These are phyloP conservation scores for Phylloporus scabripes DNA, from an alignment of 768 basidiomycete species.

Conservation along the genomic window DNA sequence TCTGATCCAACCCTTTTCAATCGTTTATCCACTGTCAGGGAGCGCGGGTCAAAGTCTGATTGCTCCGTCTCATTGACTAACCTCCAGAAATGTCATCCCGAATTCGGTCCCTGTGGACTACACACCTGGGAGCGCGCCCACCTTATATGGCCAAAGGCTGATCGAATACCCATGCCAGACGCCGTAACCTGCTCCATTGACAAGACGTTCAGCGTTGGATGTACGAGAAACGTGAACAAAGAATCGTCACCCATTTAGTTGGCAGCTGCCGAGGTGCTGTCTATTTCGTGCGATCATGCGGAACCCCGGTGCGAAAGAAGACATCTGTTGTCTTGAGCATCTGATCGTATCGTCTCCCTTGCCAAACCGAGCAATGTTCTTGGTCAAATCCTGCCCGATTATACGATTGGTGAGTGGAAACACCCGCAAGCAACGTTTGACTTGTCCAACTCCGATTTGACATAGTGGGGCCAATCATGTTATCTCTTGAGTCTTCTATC, in stretches of 20 bases:
- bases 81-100: background rate
- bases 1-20: slow-evolving; percentile 9
- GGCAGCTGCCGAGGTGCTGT: background rate
- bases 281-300: slow-evolving; percentile 8
- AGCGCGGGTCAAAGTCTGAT: background rate
- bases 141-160: slow-evolving; percentile 3
- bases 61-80: background rate
- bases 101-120: background rate
- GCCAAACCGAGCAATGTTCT: slow-evolving; percentile 6
- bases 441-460: background rate
- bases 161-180: slow-evolving; percentile 3
- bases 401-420: slow-evolving; percentile 4
- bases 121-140: slow-evolving; percentile 11
- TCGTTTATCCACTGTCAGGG: background rate
- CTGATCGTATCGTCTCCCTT: slow-evolving; percentile 5
- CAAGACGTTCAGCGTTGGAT: slow-evolving; percentile 2
- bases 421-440: slow-evolving; percentile 1
- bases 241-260: slow-evolving; percentile 11
- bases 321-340: slow-evolving; percentile 1
- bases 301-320: background rate
- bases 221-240: slow-evolving; percentile 7
- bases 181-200: slow-evolving; percentile 9
- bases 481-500: background rate
- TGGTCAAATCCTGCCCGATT: slow-evolving; percentile 1
- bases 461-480: background rate